Evolutionary conservation across 345 rosid genomes (phyloP), one percentile per base, ranked within the genome.

Genomic region (Brassica juncea): DNA sequence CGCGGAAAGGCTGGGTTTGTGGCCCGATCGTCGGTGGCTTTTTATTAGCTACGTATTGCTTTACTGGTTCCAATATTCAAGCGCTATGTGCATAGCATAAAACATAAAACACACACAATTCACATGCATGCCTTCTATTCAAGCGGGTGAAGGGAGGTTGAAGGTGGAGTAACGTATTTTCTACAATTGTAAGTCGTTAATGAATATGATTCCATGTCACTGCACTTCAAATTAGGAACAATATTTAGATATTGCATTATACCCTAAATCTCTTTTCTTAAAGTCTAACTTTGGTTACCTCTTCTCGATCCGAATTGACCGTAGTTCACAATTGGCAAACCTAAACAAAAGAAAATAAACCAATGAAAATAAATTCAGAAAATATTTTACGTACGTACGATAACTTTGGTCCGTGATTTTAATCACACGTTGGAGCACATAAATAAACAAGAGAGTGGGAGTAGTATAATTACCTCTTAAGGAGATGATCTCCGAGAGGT

Each of bases 291-390:
- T 42, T 30, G 2, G 0, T 49, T 66, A 72, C 81, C 77, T 79
- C 70, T 67, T 60, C 2, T 73, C 70, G 60, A 79, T 23, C 5
- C 5, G 64, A 32, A 79, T 60, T 1, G 82, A 60, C 42, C 82
- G 74, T 54, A 79, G 70, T 73, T 79, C 82, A 68, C 82, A 73
- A 47, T 79, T 79, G 9, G 11, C 74, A 79, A 79, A 79, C 77
- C 82, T 79, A 60, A 21, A 79, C 63, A 27, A 35, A 62, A 30
- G 27, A 10, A 34, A 8, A n/a, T 0, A 23, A 5, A 55, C 23
- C n/a, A 14, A 1, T 34, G 3, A 35, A 1, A 73, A 34, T 54
- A 27, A 52, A 12, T 47, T 39, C 47, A 8, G 9, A 71, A 61
- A 35, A 2, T 14, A 60, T 39, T 8, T 39, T 10, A 16, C 14